Evolutionary conservation across 257 asterid genomes (phyloP), one percentile per base, ranked within the genome.

Genomic region (Perilla frutescens): DNA sequence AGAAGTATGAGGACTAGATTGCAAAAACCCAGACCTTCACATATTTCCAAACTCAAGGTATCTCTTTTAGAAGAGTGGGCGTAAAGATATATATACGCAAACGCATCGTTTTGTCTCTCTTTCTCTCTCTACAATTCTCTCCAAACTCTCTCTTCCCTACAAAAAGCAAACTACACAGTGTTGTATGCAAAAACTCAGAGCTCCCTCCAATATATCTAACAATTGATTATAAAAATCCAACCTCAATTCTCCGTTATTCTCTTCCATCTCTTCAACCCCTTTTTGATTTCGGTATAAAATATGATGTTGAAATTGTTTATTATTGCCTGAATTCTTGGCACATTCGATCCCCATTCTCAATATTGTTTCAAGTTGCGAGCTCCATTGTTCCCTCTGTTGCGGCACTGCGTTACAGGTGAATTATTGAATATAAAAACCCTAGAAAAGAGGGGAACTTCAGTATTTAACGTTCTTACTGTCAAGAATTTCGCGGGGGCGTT

Each of bases 311-410:
- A 76, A 68, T 59, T 71, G 11, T 32, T 13, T 78, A 53, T 73
- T 81, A 3, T 55, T 44, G 41, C 73, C 68, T 37, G 49, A 65
- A 40, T 49, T 76, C 68, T 60, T 45, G 74, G 58, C 50, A 15
- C 74, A 71, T 78, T 83, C 84, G 87, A 80, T 84, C 83, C 81
- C 76, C 85, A 80, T 81, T 84, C 70, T 77, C 69, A 50, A 45
- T 3, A 66, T 73, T 44, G 72, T 68, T 47, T 68, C 88, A 82
- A 64, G 84, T 77, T 78, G 55, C 69, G 29, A 69, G 61, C 84
- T 80, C 79, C 76, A 72, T 75, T 76, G 75, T 69, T 66, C 69
- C 37, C 7, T 72, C 47, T 49, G 44, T 49, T 1, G 71, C 66
- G 69, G 71, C 75, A 76, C 81, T 57, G 80, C 79, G 80, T 83